Base-by-base conservation (phyloP, 495 filamentous ascomycete species). In the Hapsidospora chrysogenum region DNA sequence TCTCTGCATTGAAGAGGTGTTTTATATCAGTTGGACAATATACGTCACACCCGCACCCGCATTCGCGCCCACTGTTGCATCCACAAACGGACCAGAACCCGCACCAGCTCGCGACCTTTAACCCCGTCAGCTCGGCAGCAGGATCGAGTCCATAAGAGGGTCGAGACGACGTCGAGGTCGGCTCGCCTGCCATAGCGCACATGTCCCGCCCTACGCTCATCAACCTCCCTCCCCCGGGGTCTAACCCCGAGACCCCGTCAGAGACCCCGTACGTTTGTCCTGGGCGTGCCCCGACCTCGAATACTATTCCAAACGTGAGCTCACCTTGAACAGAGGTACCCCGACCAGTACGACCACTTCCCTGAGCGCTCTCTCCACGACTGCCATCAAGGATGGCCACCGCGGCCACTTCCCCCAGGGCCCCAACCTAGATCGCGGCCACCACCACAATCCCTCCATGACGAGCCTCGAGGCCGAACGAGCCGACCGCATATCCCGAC, bases 371-470 rank as follows among this genome's bases (percentile, higher is more conserved):
- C 67, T 93, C 21, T 87, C 80, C 14, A 94, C 85, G 18, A 86
- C 83, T 4, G 85, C 85, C 31, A 89, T 89, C 62, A 94, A 92
- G 57, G 85, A 94, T 45, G 85, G 85, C 39, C 83, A 92, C 43
- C 78, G 79, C 39, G 85, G 85, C 47, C 71, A 81, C 39, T 51
- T 59, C 17, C 61, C 61, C 37, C 63, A 64, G 14, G 53, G 64
- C 33, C 50, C 50, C 37, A 55, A 60, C 32, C 23, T 27, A 4
- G 22, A 15, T 4, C 54, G 61, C 41, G 68, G 69, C 35, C 73
- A 72, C 38, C 57, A 58, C 5, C 76, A 80, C 49, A 64, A 60
- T 17, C 60, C 66, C 5, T 80, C 76, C 5, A 66, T 67, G 26
- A 80, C 68, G 33, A 79, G 74, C 38, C 71, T 85, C 17, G 85